Percentiles rank a stretch among this genome's conserved stretches.
These are phyloP conservation scores for Cyberlindnera veronae DNA, from an alignment of 805 yeast genomes.

Conservation along the genomic window DNA sequence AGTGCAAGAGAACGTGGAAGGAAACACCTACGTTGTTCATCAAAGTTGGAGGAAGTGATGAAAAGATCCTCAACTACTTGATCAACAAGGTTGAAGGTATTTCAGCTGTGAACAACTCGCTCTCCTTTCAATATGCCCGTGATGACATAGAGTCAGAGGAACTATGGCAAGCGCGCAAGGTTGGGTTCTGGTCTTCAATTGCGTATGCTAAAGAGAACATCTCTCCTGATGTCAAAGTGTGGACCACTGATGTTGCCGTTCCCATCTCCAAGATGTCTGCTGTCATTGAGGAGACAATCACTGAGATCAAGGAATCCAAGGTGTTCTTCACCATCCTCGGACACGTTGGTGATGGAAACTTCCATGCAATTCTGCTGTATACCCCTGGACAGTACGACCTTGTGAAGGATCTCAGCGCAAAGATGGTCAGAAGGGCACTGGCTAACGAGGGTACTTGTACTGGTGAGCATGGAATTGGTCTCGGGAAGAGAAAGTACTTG, in stretches of 20 bases:
- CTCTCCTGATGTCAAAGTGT: conserved; percentile 47
- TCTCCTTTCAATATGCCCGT: conserved; percentile 58
- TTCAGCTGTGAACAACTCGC: conserved; percentile 49
- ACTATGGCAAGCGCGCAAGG: conserved; percentile 74
- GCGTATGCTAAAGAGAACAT: conserved; percentile 55
- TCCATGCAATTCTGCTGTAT: conserved; percentile 65
- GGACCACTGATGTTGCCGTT: conserved; percentile 83
- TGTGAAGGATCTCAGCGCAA: conserved; percentile 48
- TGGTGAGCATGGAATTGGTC: conserved; percentile 86
- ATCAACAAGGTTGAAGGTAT: conserved; percentile 46
- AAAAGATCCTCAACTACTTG: conserved; percentile 46
- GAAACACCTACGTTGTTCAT: conserved; percentile 64
- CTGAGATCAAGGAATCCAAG: conserved; percentile 51
- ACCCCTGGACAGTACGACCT: conserved; percentile 44
- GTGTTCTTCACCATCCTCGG: conserved; percentile 62
- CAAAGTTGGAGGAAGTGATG: conserved; percentile 58
- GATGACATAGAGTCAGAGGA: conserved; percentile 60
- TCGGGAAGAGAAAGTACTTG: conserved; percentile 65
- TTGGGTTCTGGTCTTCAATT: conserved; percentile 60
- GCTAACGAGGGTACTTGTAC: conserved; percentile 78
- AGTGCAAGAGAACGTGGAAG: conserved; percentile 48
- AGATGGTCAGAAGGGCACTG: conserved; percentile 65
- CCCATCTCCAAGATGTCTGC: conserved; percentile 66
- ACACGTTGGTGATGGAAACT: conserved; percentile 83
- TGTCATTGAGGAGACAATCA: conserved; percentile 59